Base-by-base conservation (phyloP, 1,139 yeast genomes). In the Pichia sp. region DNA sequence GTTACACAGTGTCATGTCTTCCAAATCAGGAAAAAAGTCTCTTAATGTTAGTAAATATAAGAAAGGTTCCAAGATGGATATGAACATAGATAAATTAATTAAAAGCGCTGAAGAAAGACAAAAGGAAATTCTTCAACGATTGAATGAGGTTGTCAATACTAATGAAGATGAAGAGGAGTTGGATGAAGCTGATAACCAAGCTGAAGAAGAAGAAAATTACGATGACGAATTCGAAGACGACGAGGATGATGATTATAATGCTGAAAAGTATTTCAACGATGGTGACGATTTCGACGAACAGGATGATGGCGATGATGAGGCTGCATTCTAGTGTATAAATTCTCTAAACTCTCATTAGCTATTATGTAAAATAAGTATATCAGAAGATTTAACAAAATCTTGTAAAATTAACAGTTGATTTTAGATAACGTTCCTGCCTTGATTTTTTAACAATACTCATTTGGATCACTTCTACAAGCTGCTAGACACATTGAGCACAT, bases 191-290 rank as follows among this genome's bases (percentile, higher is more conserved):
- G 85, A 77, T 46, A 81, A 76, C 35, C 82, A 75, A 49, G 84
- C 79, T 47, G 88, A 81, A 40, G 85, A 81, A 41, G 85, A 79
- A 49, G 85, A 79, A 39, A 89, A 83, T 47, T 85, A 81, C 52
- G 88, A 83, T 59, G 91, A 85, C 54, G 88, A 81, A 54, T 87
- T 85, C 40, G 94, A 85, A 51, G 93, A 85, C 47, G 93, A 84
- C 52, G 83, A 76, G 33, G 87, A 79, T 49, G 89, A 83, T 58
- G 87, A 79, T 55, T 90, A 82, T 51, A 89, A 84, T 53, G 95
- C 89, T 40, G 96, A 87, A 61, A 80, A 78, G 56, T 80, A 81
- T 58, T 79, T 80, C 58, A 83, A 80, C 49, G 84, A 79, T 57
- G 82, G 82, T 48, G 73, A 70, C 54, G 68, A 63, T 44, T 78